Base-by-base conservation (phyloP, 495 filamentous ascomycete species). In the Chaetomidium leptoderma region DNA sequence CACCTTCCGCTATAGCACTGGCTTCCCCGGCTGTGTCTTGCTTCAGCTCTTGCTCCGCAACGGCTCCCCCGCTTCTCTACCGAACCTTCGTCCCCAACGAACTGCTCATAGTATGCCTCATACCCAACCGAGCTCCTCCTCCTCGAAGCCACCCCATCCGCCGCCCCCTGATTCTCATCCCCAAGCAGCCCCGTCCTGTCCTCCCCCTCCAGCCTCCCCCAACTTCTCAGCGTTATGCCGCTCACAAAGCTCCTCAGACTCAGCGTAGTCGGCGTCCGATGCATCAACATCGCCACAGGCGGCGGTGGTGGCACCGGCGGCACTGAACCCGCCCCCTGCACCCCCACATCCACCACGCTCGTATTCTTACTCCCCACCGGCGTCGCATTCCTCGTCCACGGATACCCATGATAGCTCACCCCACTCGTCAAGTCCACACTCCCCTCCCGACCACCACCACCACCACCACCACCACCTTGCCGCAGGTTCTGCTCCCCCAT, bases 241-340 rank as follows among this genome's bases (percentile, higher is more conserved):
- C 63, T 65, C 56, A 70, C 64, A 35, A 70, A 65, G 53, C 68
- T 70, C 19, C 62, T 49, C 46, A 68, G 35, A 40, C 68, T 70
- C 30, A 68, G 49, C 6, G 62, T 65, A 0, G 68, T 68, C 11
- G 68, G 68, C 48, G 68, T 63, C 14, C 66, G 60, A 29, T 66
- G 56, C 3, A 29, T 43, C 2, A 53, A 33, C 27, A 60, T 23
- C 13, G 58, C 44, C 9, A 60, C 50, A 3, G n/a, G 27, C 26
- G 60, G 52, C 4, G 63, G 52, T 14, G 61, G 61, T 33, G 61
- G 63, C 29, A 54, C 14, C 13, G 45, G 43, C 13, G 43, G 43
- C 2, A 46, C 24, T 0, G 50, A 14, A 50, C 5, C 0, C 35
- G n/a, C 35, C 39, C 39, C 10, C n/a, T 4, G 4, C 35, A 37